Evolutionary conservation across 345 rosid species (phyloP), one percentile per base, ranked within the genome.

Genomic region (Linum usitatissimum): DNA sequence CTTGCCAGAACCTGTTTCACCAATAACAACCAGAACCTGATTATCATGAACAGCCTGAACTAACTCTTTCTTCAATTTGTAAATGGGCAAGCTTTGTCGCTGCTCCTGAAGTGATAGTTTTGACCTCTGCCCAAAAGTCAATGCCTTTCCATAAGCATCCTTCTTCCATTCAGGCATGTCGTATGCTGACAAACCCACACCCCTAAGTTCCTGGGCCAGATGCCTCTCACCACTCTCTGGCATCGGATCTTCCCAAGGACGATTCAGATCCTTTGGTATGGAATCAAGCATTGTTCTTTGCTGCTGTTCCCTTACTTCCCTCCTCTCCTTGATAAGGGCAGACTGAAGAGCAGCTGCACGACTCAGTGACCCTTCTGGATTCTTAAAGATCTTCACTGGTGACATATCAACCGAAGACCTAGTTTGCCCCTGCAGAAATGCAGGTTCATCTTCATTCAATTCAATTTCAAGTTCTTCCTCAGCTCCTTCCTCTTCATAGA

Each of bases 81-180:
- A 55, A 6, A 55, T 55, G 58, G 28, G 28, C 58, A n/a, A 55
- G 58, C 95, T 87, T 79, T 83, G 84, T 74, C 91, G 80, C 78
- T 87, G 91, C 34, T 87, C 98, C 78, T 89, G 96, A 19, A 92
- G 76, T 19, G 96, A 92, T 61, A 92, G 86, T 80, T 87, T 87
- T 28, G 96, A 82, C 63, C 90, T 78, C 72, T 84, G 90, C 39
- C 96, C 95, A 72, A 82, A 85, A 8, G 90, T 89, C 17, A 85
- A 69, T 30, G 92, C 82, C 69, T 89, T 85, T n/a, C 88, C 91
- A 67, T 76, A 87, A 18, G 96, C 88, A 71, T 89, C 95, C 77
- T 87, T 92, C 82, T 92, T 89, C 98, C 98, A 92, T 65, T 89
- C 89, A 10, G 95, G 96, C 86, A 84, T 84, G 72, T 83, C 88